phyloP scores from a whole-genome alignment of 1,284 basidiomycete genomes.

The Sphaerobolus stellatus region DNA sequence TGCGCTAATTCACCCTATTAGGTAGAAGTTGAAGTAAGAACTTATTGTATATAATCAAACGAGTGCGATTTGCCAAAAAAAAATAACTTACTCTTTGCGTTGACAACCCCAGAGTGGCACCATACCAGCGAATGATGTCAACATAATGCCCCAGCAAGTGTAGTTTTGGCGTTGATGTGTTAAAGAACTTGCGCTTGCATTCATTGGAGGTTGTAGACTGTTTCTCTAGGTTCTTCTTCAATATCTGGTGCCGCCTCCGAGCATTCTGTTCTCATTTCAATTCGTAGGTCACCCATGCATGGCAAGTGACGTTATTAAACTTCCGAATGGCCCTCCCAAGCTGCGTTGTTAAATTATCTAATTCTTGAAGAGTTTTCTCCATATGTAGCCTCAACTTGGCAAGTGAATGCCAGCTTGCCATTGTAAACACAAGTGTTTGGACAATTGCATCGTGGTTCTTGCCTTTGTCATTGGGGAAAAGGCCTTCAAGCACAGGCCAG shows the following conservation, averaged over 20 bases:
- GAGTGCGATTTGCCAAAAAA: constrained; percentile 5
- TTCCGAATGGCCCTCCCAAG: constrained; percentile 18
- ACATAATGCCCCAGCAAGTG: constrained; percentile 38
- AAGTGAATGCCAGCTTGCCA: constrained; percentile 28
- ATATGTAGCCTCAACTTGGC: constrained; percentile 33
- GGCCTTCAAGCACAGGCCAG: constrained; percentile 30
- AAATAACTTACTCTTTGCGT: constrained; percentile 27
- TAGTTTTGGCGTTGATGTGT: constrained; percentile 27
- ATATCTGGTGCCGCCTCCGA: background rate
- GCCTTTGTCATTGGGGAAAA: constrained; percentile 26
- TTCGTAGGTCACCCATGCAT: constrained; percentile 25
- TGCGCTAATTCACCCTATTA: constrained; percentile 22
- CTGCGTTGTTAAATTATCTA: constrained; percentile 17
- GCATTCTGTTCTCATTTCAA: constrained; percentile 22
- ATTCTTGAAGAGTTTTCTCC: constrained; percentile 18
- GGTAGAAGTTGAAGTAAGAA: constrained; percentile 9
- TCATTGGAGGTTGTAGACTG: background rate
- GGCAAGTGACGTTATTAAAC: constrained; percentile 19
- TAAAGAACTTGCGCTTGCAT: constrained; percentile 11
- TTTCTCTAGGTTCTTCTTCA: background rate
- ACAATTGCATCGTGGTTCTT: constrained; percentile 20
- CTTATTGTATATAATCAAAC: constrained; percentile 17
- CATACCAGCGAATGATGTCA: constrained; percentile 28
- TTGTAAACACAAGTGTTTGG: constrained; percentile 21
- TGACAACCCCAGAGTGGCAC: constrained; percentile 28